Conservation (phyloP, 345 rosid genomes). For the Citropsis articulata region DNA sequence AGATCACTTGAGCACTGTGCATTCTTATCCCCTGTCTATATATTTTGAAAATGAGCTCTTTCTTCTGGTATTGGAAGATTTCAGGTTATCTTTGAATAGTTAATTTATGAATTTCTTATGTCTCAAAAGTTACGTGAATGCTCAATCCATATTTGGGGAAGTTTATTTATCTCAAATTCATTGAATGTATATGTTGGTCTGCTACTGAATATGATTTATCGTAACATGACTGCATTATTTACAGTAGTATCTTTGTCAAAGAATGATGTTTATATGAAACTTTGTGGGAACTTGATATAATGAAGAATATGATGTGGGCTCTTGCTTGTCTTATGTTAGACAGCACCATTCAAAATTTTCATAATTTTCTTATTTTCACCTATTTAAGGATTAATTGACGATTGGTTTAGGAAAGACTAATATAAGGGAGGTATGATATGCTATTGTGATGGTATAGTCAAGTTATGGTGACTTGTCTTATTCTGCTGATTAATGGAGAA, state of each 20-base stretch:
- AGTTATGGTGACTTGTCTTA: neutral
- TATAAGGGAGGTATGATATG: neutral
- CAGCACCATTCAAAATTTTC: too few species aligned
- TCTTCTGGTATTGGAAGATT: neutral
- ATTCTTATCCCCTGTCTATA: neutral
- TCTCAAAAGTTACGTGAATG: neutral
- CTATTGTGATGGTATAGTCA: neutral
- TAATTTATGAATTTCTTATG: neutral
- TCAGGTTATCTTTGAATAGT: neutral
- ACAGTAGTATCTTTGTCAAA: too few species aligned
- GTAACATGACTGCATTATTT: neutral
- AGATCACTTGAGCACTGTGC: neutral
- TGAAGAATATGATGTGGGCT: neutral
- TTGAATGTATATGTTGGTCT: neutral
- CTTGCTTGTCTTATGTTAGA: neutral
- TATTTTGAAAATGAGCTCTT: neutral
- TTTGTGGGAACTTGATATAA: neutral
- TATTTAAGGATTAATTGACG: neutral
- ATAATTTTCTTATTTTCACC: neutral
- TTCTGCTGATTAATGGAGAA: neutral
- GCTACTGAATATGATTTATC: too few species aligned
- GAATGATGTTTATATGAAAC: neutral
- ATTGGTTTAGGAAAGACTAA: neutral
- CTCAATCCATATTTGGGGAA: neutral
- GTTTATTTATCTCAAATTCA: neutral